A percentile compares a stretch with the other conserved stretches of the same genome.
These are phyloP conservation scores for Colletotrichum sp. DNA, from an alignment of 2,329 filamentous ascomycete genomes.

Conservation along the genomic window DNA sequence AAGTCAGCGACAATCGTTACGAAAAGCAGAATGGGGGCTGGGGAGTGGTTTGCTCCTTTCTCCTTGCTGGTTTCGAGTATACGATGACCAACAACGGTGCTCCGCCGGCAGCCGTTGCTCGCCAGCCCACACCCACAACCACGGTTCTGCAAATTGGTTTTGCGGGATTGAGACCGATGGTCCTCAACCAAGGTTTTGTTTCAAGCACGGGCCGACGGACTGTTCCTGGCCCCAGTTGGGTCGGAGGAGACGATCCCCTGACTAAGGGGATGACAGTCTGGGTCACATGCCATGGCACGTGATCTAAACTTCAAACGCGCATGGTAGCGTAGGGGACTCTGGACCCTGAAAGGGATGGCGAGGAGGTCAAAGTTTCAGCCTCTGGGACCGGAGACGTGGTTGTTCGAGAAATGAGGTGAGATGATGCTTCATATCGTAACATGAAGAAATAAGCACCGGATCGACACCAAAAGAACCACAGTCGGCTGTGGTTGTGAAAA, in stretches of 20 bases:
- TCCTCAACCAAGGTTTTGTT: neutral
- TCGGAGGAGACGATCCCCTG: neutral
- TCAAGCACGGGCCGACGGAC: neutral
- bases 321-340: neutral
- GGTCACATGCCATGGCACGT: neutral
- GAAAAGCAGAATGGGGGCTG: neutral
- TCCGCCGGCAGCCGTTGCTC: neutral
- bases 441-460: neutral
- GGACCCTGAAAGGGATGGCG: conserved; percentile 10
- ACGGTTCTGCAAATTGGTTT: neutral
- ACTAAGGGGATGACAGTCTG: neutral
- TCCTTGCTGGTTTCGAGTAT: conserved; percentile 1
- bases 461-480: neutral
- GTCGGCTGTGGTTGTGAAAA: neutral
- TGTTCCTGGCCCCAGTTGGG: neutral
- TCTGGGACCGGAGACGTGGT: conserved; percentile 1
- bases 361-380: conserved; percentile 12
- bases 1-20: neutral
- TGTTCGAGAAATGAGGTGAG: neutral
- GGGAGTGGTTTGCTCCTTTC: neutral
- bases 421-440: neutral
- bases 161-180: neutral
- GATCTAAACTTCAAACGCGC: neutral
- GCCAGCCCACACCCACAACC: neutral
- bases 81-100: neutral